Base-by-base conservation (phyloP, 495 filamentous ascomycete genomes). In the Margaritispora aquatica region DNA sequence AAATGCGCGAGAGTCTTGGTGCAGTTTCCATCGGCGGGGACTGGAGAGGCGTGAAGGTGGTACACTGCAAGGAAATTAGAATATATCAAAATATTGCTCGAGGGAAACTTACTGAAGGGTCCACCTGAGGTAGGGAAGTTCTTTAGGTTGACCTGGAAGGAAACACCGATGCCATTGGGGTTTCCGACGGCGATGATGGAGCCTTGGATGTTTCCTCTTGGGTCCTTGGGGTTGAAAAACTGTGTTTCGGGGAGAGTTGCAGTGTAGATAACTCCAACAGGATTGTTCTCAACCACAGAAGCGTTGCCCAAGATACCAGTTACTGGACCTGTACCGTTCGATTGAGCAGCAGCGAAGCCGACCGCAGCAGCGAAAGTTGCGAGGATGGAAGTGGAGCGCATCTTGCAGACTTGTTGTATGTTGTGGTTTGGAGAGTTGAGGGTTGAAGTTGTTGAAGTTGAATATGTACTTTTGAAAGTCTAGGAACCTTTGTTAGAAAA, bases 21-120 rank as follows among this genome's bases (percentile, higher is more conserved):
- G 77, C 92, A 96, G 79, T 90, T 92, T 57, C 92, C 92, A 65
- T 85, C 72, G 34, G 75, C 72, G 2, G 87, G 84, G 29, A 96
- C 87, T 17, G 87, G 88, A 46, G 75, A 68, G 57, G 84, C 82
- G 75, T 96, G 90, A 66, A 96, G 79, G 64, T 96, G 90, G 75
- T 96, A 96, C 26, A 78, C 90, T 92, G 60, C 21, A 20, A 7
- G 41, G 52, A 68, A 36, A 62, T 59, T 24, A 62, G 55, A 13
- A 48, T 26, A 51, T n/a, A 10, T 11, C 22, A 7, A 31, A 55
- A 17, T 21, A 26, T 46, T 8, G 10, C 21, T 24, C 20, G 21
- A 57, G 31, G 21, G 20, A 1, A 26, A 82, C 86, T 65, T 81
- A 92, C 87, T 63, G 75, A 91, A 91, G 4, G 89, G 86, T 3